Evolutionary conservation across 352 stramenopile genomes (phyloP), one percentile per base, ranked within the genome.

Genomic region (Peronospora belbahrii): DNA sequence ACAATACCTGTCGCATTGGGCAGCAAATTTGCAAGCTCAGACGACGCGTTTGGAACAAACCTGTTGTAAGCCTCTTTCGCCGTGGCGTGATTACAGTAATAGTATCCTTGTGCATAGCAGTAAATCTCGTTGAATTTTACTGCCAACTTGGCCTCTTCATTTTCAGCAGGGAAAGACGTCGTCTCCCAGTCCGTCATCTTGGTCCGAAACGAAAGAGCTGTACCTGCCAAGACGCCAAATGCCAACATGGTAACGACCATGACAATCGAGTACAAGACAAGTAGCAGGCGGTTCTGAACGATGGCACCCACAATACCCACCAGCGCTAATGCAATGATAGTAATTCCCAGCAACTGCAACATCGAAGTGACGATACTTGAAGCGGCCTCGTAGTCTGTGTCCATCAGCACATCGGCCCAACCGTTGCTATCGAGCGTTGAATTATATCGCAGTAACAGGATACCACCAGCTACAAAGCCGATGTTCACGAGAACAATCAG

Each of bases 61-160:
- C 77, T 69, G 25, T 65, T 42, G 40, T 85, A 65, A 5, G 76
- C 48, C 24, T 85, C 70, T 24, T 63, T 45, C 1, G 74, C 64
- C n/a, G 64, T 83, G 20, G 78, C 78, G 27, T 81, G 77, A 59
- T 89, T 94, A 59, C 82, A 94, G 37, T 81, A 84, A 52, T 85
- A 88, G 33, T 81, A 82, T 18, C 78, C 79, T 34, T 91, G 77
- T 0, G 77, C 76, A 48, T 86, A 94, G 63, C 82, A 94, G 52
- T 94, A 94, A 37, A 79, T 63, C 41, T 90, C 57, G 39, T 89
- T 89, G 32, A 94, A 90, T 10, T 73, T 81, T 31, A 55, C 51
- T 1, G 70, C 74, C 48, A 94, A 58, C n/a, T 70, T 62, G 20
- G 50, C 67, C 59, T 94, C 82, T 11, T 65, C 50, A 1, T 66